Base-by-base conservation (phyloP, 176 grass and related monocot species). In the Oryza punctata region DNA sequence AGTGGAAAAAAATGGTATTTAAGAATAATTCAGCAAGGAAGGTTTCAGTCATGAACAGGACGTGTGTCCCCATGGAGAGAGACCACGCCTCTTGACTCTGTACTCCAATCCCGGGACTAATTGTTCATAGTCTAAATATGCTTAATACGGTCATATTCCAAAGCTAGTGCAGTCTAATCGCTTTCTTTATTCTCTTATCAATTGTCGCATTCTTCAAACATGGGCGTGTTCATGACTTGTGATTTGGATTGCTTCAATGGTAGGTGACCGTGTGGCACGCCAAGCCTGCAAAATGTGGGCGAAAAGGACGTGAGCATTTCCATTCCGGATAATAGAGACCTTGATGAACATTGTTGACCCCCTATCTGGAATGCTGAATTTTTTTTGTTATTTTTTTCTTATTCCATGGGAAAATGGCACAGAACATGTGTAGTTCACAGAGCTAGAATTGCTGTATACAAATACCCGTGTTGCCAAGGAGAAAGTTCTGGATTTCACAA, bases 221-320 rank as follows among this genome's bases (percentile, higher is more conserved):
- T 16, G 61, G 75, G 27, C 67, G 15, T 35, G 73, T 2, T 37
- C 2, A 21, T 16, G 46, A 69, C 47, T 35, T 40, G 63, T 27
- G 49, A 70, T 24, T 35, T 52, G 63, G 28, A n/a, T 63, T 29
- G 63, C 63, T 63, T 70, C 60, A 18, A 11, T 13, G 11, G 32
- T 44, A 18, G 57, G 68, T 73, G 65, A 57, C 52, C 52, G 67
- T 24, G 21, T 8, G 63, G 29, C 3, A 66, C 52, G 52, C 52
- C 52, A 57, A 57, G 25, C 44, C 75, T 72, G 66, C 16, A 50
- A 87, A 82, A 82, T 65, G 73, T 63, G 76, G 38, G 71, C 64
- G 52, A 57, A 82, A 72, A 32, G 6, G 65, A 16, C 50, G 11
- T 18, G 6, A 25, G 47, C 5, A n/a, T 5, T 61, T 59, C 33